phyloP scores from a whole-genome alignment of 345 rosid species.

The Populus tremula region DNA sequence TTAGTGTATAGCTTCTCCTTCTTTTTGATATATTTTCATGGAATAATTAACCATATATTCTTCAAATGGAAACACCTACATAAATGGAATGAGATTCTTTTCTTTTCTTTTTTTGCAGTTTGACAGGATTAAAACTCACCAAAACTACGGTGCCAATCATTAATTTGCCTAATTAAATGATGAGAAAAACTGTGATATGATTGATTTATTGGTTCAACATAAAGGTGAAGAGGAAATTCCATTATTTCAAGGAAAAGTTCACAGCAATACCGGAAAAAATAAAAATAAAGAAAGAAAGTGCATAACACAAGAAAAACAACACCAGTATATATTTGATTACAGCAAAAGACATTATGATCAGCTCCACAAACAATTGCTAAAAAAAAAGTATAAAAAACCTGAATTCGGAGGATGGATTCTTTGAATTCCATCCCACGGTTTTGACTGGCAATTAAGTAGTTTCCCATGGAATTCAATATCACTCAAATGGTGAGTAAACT shows the following conservation, averaged over 20 bases:
- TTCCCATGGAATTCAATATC: background rate
- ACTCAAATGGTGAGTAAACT: background rate
- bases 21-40: background rate
- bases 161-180: background rate
- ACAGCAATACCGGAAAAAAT: too few relatives aligned
- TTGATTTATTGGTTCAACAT: background rate
- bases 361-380: too few relatives aligned
- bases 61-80: background rate
- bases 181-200: background rate
- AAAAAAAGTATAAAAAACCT: too few relatives aligned
- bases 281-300: background rate
- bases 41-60: background rate
- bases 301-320: background rate
- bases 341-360: background rate
- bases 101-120: background rate
- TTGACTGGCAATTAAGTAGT: too few relatives aligned
- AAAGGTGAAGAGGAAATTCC: background rate
- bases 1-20: too few relatives aligned
- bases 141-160: background rate
- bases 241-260: background rate
- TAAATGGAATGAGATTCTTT: background rate
- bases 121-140: background rate
- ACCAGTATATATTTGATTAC: background rate
- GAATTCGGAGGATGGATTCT: too few relatives aligned
- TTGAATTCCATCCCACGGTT: too few relatives aligned